phyloP scores from a whole-genome alignment of 1,284 basidiomycete genomes.

The Grifola frondosa region DNA sequence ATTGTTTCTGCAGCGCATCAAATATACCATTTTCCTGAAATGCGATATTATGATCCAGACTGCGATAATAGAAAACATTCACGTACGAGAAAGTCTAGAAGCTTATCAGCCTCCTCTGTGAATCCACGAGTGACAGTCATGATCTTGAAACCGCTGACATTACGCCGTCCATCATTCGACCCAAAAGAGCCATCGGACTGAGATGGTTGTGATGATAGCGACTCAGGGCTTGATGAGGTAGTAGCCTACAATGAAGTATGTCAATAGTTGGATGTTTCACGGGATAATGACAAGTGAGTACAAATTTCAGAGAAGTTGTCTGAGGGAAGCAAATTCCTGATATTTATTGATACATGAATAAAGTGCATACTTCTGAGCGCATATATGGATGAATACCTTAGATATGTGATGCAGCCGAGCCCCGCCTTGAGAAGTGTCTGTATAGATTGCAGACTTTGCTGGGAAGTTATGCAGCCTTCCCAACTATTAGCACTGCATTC shows the following conservation, averaged over 20 bases:
- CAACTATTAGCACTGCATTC: conserved; percentile 2
- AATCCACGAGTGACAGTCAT: conserved; percentile 74
- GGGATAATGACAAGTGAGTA: too few relatives aligned
- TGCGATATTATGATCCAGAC: conserved; percentile 1
- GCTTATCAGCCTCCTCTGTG: conserved; percentile 75
- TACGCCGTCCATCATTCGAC: conserved; percentile 33
- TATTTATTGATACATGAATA: neutral
- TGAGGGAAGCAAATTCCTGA: conserved; percentile 69
- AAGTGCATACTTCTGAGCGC: neutral
- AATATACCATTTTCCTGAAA: conserved; percentile 76
- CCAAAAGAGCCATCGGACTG: conserved; percentile 33
- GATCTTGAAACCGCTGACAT: conserved; percentile 57
- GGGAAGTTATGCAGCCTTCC: conserved; percentile 49
- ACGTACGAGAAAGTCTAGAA: conserved; percentile 74
- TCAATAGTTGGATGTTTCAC: too few relatives aligned
- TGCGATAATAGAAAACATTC: conserved; percentile 13
- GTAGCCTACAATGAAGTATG: conserved; percentile 46
- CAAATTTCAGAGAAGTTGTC: conserved; percentile 82
- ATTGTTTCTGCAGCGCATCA: conserved; percentile 74
- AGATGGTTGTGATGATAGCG: conserved; percentile 39
- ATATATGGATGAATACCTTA: conserved; percentile 47
- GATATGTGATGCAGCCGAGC: conserved; percentile 73
- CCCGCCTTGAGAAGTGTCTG: conserved; percentile 72
- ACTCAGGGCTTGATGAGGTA: conserved; percentile 47
- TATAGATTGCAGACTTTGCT: conserved; percentile 64